These are phyloP conservation scores for Dothistroma septosporum DNA, from an alignment of 2,329 filamentous ascomycete species.

Conservation along the genomic window DNA sequence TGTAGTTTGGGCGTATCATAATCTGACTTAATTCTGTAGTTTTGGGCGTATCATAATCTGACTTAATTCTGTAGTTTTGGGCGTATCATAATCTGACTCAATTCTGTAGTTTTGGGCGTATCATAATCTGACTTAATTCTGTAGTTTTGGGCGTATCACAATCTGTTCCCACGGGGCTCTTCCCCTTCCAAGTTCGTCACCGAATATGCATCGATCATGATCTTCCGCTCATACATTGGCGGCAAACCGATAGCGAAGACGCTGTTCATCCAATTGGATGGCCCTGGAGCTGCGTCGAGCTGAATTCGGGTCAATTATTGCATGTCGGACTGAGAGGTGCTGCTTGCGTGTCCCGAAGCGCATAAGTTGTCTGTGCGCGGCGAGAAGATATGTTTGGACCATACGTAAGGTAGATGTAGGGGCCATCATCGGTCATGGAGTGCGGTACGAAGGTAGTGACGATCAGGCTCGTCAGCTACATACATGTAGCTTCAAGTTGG, in stretches of 20 bases:
- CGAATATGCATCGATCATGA: slow-evolving; percentile 26
- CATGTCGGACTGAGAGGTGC: slow-evolving; percentile 20
- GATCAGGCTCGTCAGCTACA: background rate
- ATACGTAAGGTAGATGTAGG: slow-evolving; percentile 22
- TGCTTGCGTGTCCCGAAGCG: slow-evolving; percentile 5
- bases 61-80: no score
- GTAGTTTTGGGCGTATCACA: no score
- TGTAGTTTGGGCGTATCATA: no score
- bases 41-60: no score
- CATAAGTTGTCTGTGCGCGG: slow-evolving; percentile 2
- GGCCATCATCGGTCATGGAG: slow-evolving; percentile 25
- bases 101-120: no score
- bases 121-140: no score
- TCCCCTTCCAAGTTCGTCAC: slow-evolving; percentile 23
- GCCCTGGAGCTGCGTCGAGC: slow-evolving; percentile 20
- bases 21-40: no score
- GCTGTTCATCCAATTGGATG: slow-evolving; percentile 25
- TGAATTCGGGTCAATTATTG: slow-evolving; percentile 27
- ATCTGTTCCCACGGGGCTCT: no score
- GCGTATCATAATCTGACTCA: no score
- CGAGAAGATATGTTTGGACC: slow-evolving; percentile 21
- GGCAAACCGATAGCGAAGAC: slow-evolving; percentile 25
- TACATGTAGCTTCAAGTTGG: slow-evolving; percentile 13
- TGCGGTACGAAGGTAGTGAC: slow-evolving; percentile 2
- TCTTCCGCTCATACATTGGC: slow-evolving; percentile 20